Conservation (phyloP, 257 asterid genomes). For the Datura wrightii region DNA sequence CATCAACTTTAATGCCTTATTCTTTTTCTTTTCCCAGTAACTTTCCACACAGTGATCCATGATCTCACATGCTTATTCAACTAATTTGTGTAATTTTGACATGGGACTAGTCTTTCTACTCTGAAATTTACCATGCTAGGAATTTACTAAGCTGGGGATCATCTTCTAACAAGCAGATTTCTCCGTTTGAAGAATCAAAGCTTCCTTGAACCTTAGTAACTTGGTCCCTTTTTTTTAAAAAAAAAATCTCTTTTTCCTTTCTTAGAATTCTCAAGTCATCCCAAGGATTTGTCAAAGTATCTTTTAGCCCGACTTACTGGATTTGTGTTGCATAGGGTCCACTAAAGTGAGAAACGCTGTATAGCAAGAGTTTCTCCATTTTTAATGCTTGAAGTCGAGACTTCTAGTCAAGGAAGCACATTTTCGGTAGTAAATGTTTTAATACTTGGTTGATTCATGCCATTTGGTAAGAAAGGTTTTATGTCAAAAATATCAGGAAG, state of each 20-base stretch:
- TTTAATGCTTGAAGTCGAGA: background rate
- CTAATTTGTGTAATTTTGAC: background rate
- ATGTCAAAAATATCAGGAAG: background rate
- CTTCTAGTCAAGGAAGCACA: background rate
- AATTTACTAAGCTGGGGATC: slow-evolving; percentile 17
- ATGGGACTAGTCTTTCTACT: background rate
- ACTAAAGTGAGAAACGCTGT: background rate
- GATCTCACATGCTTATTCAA: background rate
- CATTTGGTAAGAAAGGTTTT: background rate
- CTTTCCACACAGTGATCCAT: background rate
- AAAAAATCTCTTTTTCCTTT: background rate
- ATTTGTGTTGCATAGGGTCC: too few species aligned
- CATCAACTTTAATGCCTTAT: background rate
- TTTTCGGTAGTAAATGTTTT: background rate
- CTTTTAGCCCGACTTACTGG: background rate
- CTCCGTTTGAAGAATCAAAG: background rate
- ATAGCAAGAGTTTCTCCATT: background rate
- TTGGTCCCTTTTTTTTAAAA: background rate
- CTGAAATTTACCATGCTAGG: background rate
- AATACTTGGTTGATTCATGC: background rate
- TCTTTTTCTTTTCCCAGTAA: background rate
- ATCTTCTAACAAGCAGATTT: background rate
- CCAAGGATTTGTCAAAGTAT: background rate
- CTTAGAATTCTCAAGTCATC: background rate
- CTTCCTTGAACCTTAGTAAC: background rate